Evolutionary conservation across 2,329 filamentous ascomycete species (phyloP).

Genomic region (Aspergillus calidoustus): DNA sequence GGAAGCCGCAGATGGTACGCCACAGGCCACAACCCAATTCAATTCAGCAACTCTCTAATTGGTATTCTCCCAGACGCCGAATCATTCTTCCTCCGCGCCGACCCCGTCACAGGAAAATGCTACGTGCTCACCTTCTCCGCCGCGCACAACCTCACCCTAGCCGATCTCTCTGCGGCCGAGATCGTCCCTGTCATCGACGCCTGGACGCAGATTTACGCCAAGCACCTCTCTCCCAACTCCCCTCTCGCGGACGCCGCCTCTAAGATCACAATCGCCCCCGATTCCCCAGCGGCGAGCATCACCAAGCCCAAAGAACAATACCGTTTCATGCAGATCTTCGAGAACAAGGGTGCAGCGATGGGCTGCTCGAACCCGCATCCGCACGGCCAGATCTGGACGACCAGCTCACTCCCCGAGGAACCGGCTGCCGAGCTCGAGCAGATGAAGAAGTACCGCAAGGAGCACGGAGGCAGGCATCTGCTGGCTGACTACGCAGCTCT

Average conservation of each 20-base stretch:
- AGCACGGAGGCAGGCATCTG: constrained; percentile 75
- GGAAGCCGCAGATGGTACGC: constrained; percentile 55
- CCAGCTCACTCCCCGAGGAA: constrained; percentile 88
- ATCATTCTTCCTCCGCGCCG: constrained; percentile 76
- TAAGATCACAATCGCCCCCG: constrained; percentile 53
- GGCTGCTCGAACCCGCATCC: constrained; percentile 98
- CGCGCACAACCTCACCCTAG: constrained; percentile 87
- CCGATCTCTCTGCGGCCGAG: constrained; percentile 77
- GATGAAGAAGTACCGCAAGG: constrained; percentile 74
- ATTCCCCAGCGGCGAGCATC: constrained; percentile 50
- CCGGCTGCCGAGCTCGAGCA: constrained; percentile 78
- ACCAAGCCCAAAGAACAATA: constrained; percentile 73
- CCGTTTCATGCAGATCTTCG: constrained; percentile 98
- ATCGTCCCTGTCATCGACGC: constrained; percentile 84
- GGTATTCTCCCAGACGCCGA: constrained; percentile 63
- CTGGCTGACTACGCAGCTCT: constrained; percentile 85
- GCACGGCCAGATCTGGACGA: constrained; percentile 96
- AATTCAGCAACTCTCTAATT: background rate
- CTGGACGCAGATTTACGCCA: constrained; percentile 88
- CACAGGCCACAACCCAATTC: background rate
- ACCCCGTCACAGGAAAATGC: constrained; percentile 91
- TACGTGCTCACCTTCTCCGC: constrained; percentile 96
- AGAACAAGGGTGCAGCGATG: constrained; percentile 98
- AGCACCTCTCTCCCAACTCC: constrained; percentile 75
- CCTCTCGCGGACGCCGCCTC: constrained; percentile 59